Base-by-base conservation (phyloP, 306 rosid genomes). In the Senna tora region DNA sequence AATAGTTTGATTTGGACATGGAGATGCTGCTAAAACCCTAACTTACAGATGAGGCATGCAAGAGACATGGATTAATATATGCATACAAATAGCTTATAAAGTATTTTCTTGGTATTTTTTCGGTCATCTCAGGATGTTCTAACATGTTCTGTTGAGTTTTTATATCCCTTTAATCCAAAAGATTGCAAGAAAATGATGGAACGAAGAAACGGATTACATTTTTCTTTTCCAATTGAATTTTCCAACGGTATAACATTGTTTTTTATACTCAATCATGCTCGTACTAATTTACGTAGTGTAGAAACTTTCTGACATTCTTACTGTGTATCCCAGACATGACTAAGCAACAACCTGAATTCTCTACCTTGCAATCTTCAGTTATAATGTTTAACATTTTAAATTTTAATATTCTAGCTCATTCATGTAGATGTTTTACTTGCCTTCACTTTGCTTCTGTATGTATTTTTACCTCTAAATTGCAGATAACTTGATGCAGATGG, bases 401-500 rank as follows among this genome's bases (percentile, higher is more conserved):
- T 19, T 42, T 12, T 65, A 20, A 8, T 45, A 7, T 65, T 65
- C 56, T 45, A 25, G 55, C 39, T 16, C 25, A 20, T 46, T 52
- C 56, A 59, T 45, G 43, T 45, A 67, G 57, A 17, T 39, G 9
- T 58, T 74, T 69, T n/a, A 9, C 75, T 41, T 39, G 16, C 22
- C 62, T 65, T 73, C 36, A 34, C 50, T 64, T 34, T 58, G 30
- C 21, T 64, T 25, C 14, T 28, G 2, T 80, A 12, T 76, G 56
- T 55, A 62, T 55, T 46, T 77, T 67, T 71, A 57, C 69, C 39
- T 67, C 81, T 47, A 67, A 81, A 84, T 63, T 82, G 78, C 74
- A 71, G 61, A 69, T 57, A 25, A 36, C 72, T 79, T 73, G 77
- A 46, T 83, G 86, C 91, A 91, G 96, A 79, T 91, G 71, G 92